A percentile compares a stretch with the other conserved stretches of the same genome.
These are phyloP conservation scores for Penicillium janthinellum DNA, from an alignment of 2,329 filamentous ascomycete species.

Conservation along the genomic window DNA sequence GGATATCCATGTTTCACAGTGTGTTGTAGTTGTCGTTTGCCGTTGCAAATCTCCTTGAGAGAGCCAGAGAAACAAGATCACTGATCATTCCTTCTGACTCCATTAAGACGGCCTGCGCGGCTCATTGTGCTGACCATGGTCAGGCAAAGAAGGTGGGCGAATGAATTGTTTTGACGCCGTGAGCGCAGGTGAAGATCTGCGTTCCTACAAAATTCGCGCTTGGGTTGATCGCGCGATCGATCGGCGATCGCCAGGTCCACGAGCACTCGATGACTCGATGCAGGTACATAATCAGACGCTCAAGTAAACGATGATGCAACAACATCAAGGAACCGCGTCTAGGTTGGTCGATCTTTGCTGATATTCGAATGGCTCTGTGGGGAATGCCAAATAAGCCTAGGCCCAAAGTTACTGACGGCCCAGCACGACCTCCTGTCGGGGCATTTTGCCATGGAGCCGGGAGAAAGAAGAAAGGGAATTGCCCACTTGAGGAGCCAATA, in stretches of 20 bases:
- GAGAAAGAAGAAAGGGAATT: background rate
- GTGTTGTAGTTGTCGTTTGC: background rate
- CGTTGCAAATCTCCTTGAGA: constrained; percentile 4
- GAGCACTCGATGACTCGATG: background rate
- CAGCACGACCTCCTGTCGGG: background rate
- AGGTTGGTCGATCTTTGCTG: constrained; percentile 4
- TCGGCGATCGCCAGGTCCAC: constrained; percentile 20
- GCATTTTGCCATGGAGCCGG: background rate
- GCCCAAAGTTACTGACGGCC: background rate
- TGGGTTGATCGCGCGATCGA: constrained; percentile 18
- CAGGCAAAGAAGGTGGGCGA: constrained; percentile 2
- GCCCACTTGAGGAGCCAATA: background rate
- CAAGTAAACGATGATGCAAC: constrained; percentile 15
- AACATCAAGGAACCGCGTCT: constrained; percentile 3
- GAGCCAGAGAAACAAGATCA: background rate
- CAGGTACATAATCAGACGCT: constrained; percentile 11
- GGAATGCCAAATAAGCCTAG: background rate
- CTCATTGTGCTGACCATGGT: constrained; percentile 15
- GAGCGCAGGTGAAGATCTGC: constrained; percentile 9
- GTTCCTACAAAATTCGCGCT: constrained; percentile 4
- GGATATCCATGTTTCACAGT: constrained; percentile 16
- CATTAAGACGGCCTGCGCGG: background rate
- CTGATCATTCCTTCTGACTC: constrained; percentile 3
- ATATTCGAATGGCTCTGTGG: background rate
- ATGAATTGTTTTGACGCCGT: constrained; percentile 13